Evolutionary conservation across 192 early-diverging fungal genomes (phyloP).

Genomic region (Entophlyctis luteolus): DNA sequence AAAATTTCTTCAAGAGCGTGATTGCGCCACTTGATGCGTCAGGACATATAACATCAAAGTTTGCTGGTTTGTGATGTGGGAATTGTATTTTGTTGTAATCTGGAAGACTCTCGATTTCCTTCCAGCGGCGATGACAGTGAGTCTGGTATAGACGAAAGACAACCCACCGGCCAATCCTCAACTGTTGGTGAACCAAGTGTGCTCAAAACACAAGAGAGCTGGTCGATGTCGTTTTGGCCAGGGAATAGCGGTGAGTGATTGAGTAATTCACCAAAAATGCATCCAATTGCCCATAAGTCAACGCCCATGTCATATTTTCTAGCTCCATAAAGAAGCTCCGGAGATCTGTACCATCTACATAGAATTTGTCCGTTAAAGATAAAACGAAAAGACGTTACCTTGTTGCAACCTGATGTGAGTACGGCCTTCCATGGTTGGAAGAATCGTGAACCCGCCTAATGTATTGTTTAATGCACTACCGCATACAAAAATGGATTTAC

Average conservation of each 20-base stretch:
- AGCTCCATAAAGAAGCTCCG: constrained; percentile 59
- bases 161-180: constrained; percentile 50
- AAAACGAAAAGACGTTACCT: constrained; percentile 13
- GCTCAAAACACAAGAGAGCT: constrained; percentile 51
- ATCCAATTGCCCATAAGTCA: constrained; percentile 62
- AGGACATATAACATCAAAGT: constrained; percentile 44
- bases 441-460: constrained; percentile 19
- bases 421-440: constrained; percentile 35
- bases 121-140: too few relatives aligned
- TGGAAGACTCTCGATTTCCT: constrained; percentile 51
- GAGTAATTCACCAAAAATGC: constrained; percentile 64
- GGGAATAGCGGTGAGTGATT: constrained; percentile 59
- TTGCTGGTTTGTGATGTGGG: constrained; percentile 27
- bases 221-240: constrained; percentile 61
- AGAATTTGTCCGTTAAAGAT: constrained; percentile 16
- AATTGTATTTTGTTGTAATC: constrained; percentile 66
- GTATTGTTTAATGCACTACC: constrained; percentile 2
- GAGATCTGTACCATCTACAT: constrained; percentile 59
- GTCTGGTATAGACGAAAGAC: too few relatives aligned
- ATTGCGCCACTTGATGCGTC: constrained; percentile 46
- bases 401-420: constrained; percentile 58
- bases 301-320: constrained; percentile 58
- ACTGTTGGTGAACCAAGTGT: constrained; percentile 47
- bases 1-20: constrained; percentile 46
- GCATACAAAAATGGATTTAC: constrained; percentile 20